These are phyloP conservation scores for Metarhizium brunneum DNA, from an alignment of 2,329 filamentous ascomycete genomes.

Conservation along the genomic window DNA sequence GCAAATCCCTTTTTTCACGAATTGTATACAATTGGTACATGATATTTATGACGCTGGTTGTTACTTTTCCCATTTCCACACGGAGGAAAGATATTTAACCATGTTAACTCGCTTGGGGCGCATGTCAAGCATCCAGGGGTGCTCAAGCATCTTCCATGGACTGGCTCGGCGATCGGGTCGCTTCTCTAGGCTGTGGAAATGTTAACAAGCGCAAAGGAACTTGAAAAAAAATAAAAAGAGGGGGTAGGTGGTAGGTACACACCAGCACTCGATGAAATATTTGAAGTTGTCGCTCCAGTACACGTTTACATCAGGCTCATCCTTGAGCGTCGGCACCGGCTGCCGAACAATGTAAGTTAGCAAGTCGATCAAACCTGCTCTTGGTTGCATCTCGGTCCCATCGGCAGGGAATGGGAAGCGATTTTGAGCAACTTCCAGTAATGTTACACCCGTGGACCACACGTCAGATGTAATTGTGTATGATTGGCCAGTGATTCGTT, in stretches of 20 bases:
- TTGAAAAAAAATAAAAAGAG: slow-evolving; percentile 7
- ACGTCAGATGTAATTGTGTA: slow-evolving; percentile 99
- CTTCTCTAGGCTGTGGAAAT: slow-evolving; percentile 70
- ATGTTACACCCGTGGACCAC: slow-evolving; percentile 92
- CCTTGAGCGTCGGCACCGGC: slow-evolving; percentile 88
- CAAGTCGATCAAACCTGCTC: slow-evolving; percentile 86
- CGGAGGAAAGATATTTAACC: slow-evolving; percentile 83
- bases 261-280: slow-evolving; percentile 99
- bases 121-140: slow-evolving; percentile 99
- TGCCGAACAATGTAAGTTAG: slow-evolving; percentile 96
- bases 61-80: slow-evolving; percentile 90
- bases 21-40: background rate
- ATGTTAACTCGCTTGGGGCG: slow-evolving; percentile 94
- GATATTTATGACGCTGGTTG: background rate
- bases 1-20: background rate
- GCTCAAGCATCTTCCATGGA: slow-evolving; percentile 97
- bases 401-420: slow-evolving; percentile 97
- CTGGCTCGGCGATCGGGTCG: slow-evolving; percentile 78
- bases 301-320: slow-evolving; percentile 82
- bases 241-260: slow-evolving; percentile 30
- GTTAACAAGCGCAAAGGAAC: slow-evolving; percentile 2
- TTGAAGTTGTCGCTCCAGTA: slow-evolving; percentile 97
- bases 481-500: slow-evolving; percentile 92
- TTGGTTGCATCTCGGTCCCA: slow-evolving; percentile 88
- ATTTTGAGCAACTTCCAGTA: slow-evolving; percentile 98